phyloP scores from a whole-genome alignment of 768 basidiomycete genomes.

The Sarcomyxa edulis region DNA sequence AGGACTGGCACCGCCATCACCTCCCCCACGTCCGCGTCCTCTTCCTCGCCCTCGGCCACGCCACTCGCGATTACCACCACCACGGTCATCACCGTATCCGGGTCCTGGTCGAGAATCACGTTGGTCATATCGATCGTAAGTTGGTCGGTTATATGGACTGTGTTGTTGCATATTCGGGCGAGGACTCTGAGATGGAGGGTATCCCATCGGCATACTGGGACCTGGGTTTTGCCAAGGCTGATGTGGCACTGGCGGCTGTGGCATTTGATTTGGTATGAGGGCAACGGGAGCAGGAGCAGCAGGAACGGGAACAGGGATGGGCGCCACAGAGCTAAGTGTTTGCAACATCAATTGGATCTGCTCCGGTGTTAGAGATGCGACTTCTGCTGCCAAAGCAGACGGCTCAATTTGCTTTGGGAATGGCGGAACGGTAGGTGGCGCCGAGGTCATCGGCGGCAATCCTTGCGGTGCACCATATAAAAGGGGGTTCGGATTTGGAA shows the following conservation, averaged over 20 bases:
- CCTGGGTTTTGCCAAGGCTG: too few species aligned
- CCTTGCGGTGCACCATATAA: conserved; percentile 2
- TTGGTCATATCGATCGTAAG: conserved; percentile 16
- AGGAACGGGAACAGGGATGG: conserved; percentile 18
- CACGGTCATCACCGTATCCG: conserved; percentile 26
- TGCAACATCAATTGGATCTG: conserved; percentile 68
- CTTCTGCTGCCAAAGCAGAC: conserved; percentile 59
- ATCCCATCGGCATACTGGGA: too few species aligned
- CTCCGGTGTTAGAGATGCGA: conserved; percentile 70
- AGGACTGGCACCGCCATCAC: conserved; percentile 22
- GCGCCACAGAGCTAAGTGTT: conserved; percentile 41
- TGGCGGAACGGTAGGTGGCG: conserved; percentile 17
- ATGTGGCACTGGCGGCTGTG: conserved; percentile 16
- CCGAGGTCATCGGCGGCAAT: conserved; percentile 11
- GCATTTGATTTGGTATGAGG: background rate
- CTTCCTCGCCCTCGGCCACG: conserved; percentile 30
- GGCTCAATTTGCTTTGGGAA: conserved; percentile 30
- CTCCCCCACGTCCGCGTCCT: conserved; percentile 25
- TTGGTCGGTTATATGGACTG: conserved; percentile 17
- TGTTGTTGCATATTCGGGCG: conserved; percentile 11
- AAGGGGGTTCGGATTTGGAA: conserved; percentile 2
- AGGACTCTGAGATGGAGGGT: too few species aligned
- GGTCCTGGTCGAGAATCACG: conserved; percentile 11
- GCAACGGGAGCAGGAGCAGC: background rate
- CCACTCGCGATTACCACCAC: conserved; percentile 17